Percentiles rank a stretch among this genome's conserved stretches.
These are phyloP conservation scores for Neohortaea acidophila DNA, from an alignment of 495 filamentous ascomycete genomes.

Conservation along the genomic window DNA sequence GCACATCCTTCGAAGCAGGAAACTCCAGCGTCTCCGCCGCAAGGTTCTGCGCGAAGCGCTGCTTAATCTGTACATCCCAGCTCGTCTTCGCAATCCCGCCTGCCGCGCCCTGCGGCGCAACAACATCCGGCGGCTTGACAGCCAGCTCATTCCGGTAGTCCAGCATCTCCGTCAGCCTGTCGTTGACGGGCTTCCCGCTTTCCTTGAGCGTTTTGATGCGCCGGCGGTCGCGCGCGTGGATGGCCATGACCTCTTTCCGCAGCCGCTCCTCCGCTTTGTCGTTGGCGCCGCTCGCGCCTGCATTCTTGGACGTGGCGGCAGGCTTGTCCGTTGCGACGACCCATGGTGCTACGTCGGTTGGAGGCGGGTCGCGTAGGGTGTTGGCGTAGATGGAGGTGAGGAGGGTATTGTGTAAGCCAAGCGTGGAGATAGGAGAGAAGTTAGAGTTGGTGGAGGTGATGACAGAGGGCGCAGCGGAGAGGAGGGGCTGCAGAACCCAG, in stretches of 20 bases:
- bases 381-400: slow-evolving; percentile 76
- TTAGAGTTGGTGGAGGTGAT: slow-evolving; percentile 1
- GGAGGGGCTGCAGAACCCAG: slow-evolving; percentile 55
- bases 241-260: slow-evolving; percentile 88
- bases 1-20: slow-evolving; percentile 63
- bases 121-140: slow-evolving; percentile 7
- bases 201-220: slow-evolving; percentile 29
- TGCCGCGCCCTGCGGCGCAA: slow-evolving; percentile 4
- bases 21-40: slow-evolving; percentile 87
- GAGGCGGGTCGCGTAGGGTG: slow-evolving; percentile 70
- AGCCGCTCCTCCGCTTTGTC: slow-evolving; percentile 83
- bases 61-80: slow-evolving; percentile 63
- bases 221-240: slow-evolving; percentile 69
- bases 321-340: slow-evolving; percentile 94
- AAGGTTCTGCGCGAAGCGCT: slow-evolving; percentile 76
- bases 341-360: slow-evolving; percentile 74
- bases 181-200: neutral
- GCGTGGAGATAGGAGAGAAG: slow-evolving; percentile 43
- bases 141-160: slow-evolving; percentile 12
- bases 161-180: slow-evolving; percentile 8
- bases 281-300: slow-evolving; percentile 36
- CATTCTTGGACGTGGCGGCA: slow-evolving; percentile 57
- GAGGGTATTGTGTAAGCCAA: slow-evolving; percentile 85
- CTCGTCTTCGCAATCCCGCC: slow-evolving; percentile 30
- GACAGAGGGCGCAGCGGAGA: slow-evolving; percentile 31